Conservation (phyloP, 306 rosid genomes). For the Cicer chorassanicum region DNA sequence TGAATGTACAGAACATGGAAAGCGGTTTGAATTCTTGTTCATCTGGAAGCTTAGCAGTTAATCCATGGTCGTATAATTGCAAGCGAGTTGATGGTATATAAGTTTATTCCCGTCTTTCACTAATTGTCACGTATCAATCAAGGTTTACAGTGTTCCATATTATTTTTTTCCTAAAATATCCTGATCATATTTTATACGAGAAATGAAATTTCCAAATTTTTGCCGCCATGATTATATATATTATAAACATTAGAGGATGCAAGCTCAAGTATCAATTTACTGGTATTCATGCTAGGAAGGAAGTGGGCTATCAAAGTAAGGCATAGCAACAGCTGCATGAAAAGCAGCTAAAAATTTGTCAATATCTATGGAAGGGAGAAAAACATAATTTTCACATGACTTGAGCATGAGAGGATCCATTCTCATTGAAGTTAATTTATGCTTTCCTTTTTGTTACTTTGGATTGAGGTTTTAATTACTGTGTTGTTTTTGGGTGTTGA, state of each 20-base stretch:
- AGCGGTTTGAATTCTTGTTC: not conserved
- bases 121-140: not conserved
- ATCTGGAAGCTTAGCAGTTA: slow-evolving; percentile 27
- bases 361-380: not conserved
- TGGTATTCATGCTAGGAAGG: not conserved
- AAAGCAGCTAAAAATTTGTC: slow-evolving; percentile 45
- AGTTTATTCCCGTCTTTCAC: not conserved
- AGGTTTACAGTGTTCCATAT: not conserved
- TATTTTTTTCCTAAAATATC: not conserved
- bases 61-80: slow-evolving; percentile 25
- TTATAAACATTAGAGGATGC: not conserved
- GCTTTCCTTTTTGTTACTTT: slow-evolving; percentile 3
- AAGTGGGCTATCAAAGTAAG: slow-evolving; percentile 48
- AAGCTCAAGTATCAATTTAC: not conserved
- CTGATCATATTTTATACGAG: not conserved
- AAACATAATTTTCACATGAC: not conserved
- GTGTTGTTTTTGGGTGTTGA: not conserved
- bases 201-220: not conserved
- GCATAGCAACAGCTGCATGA: slow-evolving; percentile 56
- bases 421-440: not conserved
- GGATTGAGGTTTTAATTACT: not conserved
- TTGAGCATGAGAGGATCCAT: not conserved
- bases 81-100: slow-evolving; percentile 17
- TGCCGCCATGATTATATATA: not conserved
- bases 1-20: slow-evolving; percentile 38